Evolutionary conservation across 2,329 filamentous ascomycete species (phyloP).

Genomic region (Ophiostoma fasciatum): DNA sequence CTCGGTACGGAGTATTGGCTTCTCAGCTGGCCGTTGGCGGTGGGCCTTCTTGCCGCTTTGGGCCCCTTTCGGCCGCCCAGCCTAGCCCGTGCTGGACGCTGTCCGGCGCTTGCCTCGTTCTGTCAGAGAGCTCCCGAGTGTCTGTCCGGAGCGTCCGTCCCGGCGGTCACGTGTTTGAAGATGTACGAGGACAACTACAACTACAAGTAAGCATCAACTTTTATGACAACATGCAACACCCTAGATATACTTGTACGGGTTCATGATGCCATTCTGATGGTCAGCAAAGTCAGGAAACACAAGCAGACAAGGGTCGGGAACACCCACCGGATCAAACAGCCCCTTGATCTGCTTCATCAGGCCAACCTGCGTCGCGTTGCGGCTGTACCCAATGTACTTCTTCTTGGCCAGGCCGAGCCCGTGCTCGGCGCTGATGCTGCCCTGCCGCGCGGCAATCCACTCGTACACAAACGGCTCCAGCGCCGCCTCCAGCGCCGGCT

Average conservation of each 20-base stretch:
- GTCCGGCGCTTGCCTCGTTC: not conserved
- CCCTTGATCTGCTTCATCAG: constrained; percentile 94
- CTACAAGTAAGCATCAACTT: too few species aligned
- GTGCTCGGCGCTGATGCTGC: constrained; percentile 95
- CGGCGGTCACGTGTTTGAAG: too few species aligned
- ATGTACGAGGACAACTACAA: too few species aligned
- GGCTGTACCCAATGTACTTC: constrained; percentile 85
- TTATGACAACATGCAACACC: too few species aligned
- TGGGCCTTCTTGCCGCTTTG: too few species aligned
- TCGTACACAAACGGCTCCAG: constrained; percentile 96
- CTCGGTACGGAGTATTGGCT: too few species aligned
- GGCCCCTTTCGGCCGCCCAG: too few species aligned
- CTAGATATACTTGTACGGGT: constrained; percentile 92
- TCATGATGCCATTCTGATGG: constrained; percentile 87
- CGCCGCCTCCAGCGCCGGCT: constrained; percentile 70
- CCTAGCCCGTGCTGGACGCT: constrained; percentile 1
- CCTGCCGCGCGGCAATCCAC: constrained; percentile 78
- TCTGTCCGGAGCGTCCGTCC: too few species aligned
- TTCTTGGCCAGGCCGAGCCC: constrained; percentile 92
- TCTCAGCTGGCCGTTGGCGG: too few species aligned
- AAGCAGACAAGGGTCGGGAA: not conserved
- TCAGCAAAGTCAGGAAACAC: constrained; percentile 4
- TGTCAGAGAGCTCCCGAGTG: too few species aligned
- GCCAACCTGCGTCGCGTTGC: constrained; percentile 70
- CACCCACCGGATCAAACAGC: constrained; percentile 80